A percentile compares a stretch with the other conserved stretches of the same genome.
Evolutionary conservation across 2,329 filamentous ascomycete genomes (phyloP).

Genomic region (Hypoxylon sp.): DNA sequence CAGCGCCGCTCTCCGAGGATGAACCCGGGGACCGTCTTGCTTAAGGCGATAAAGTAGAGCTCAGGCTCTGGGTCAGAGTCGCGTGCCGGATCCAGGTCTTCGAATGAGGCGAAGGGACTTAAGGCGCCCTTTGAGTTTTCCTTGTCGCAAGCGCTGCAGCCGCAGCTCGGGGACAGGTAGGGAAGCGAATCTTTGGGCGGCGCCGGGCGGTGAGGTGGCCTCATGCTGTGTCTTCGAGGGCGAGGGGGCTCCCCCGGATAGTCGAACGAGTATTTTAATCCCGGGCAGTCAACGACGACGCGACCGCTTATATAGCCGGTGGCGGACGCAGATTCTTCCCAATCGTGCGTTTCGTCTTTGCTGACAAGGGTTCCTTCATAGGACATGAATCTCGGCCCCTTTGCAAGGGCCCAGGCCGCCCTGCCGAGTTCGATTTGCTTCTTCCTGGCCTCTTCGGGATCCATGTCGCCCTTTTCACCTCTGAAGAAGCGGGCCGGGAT

Average conservation of each 20-base stretch:
- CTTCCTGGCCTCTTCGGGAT: slow-evolving; percentile 45
- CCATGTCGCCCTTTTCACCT: slow-evolving; percentile 45
- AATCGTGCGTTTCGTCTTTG: slow-evolving; percentile 31
- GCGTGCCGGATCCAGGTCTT: slow-evolving; percentile 49
- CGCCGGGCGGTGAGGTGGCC: slow-evolving; percentile 15
- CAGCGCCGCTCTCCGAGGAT: slow-evolving; percentile 55
- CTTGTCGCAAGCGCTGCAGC: slow-evolving; percentile 49
- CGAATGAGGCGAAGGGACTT: slow-evolving; percentile 51
- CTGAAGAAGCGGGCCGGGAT: slow-evolving; percentile 55
- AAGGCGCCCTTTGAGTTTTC: slow-evolving; percentile 33
- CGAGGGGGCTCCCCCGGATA: slow-evolving; percentile 36
- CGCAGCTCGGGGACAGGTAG: slow-evolving; percentile 51
- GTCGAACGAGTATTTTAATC: slow-evolving; percentile 47
- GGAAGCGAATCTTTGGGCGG: slow-evolving; percentile 50
- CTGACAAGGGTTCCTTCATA: slow-evolving; percentile 49
- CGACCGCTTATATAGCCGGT: slow-evolving; percentile 49
- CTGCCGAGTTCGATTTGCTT: slow-evolving; percentile 53
- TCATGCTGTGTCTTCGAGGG: not conserved
- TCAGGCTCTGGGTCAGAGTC: slow-evolving; percentile 51
- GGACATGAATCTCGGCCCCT: slow-evolving; percentile 56
- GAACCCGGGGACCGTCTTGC: slow-evolving; percentile 56
- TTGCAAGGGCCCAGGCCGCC: slow-evolving; percentile 57
- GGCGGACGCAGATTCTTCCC: slow-evolving; percentile 37
- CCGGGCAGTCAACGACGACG: slow-evolving; percentile 54
- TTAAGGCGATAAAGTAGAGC: slow-evolving; percentile 54